These are phyloP conservation scores for Leptographium radiaticola DNA, from an alignment of 2,329 filamentous ascomycete genomes.

Conservation along the genomic window DNA sequence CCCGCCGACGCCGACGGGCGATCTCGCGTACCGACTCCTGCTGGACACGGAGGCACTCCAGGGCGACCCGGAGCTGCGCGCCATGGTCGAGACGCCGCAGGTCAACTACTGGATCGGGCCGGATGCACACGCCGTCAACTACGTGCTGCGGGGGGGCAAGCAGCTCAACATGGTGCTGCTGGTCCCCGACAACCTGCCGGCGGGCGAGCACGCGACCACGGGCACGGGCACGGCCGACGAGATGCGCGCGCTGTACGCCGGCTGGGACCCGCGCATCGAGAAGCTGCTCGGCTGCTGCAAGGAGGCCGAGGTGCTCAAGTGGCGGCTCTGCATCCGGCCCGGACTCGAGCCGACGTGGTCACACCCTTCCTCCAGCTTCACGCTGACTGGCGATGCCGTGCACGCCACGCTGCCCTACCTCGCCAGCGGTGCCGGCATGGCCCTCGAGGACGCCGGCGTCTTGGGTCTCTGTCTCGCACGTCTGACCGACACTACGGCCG, in stretches of 20 bases:
- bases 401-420: constrained; percentile 36
- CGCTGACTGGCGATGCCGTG: constrained; percentile 29
- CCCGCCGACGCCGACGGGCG: constrained; percentile 17
- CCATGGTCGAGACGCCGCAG: constrained; percentile 16
- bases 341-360: constrained; percentile 26
- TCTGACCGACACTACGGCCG: neutral
- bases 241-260: constrained; percentile 20
- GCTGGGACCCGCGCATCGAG: constrained; percentile 23
- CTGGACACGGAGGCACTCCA: constrained; percentile 17
- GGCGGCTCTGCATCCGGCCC: constrained; percentile 31
- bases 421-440: constrained; percentile 31
- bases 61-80: constrained; percentile 15
- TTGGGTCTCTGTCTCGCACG: constrained; percentile 11
- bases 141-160: constrained; percentile 18
- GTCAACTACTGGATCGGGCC: constrained; percentile 22
- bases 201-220: constrained; percentile 13
- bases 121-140: constrained; percentile 20
- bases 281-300: constrained; percentile 23
- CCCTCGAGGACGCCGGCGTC: constrained; percentile 29
- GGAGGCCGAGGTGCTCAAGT: constrained; percentile 30
- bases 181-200: constrained; percentile 12
- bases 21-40: constrained; percentile 23
- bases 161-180: constrained; percentile 22
- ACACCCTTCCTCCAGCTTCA: constrained; percentile 23
- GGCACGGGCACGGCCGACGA: constrained; percentile 19